Evolutionary conservation across 768 basidiomycete species (phyloP).

Genomic region (Cyclocybe cylindracea): DNA sequence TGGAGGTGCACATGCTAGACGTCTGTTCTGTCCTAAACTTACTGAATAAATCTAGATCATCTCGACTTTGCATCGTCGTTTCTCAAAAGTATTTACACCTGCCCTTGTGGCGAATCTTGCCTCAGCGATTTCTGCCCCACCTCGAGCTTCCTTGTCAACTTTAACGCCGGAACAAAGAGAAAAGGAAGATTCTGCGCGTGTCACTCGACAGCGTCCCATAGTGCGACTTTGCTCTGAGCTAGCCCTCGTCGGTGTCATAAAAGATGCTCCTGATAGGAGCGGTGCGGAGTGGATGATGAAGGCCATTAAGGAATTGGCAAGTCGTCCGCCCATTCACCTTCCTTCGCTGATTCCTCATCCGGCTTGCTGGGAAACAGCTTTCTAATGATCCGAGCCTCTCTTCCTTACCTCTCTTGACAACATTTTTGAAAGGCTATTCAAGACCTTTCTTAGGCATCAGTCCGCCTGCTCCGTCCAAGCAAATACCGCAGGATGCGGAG

Average conservation of each 20-base stretch:
- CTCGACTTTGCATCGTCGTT: constrained; percentile 85
- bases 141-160: constrained; percentile 53
- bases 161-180: constrained; percentile 81
- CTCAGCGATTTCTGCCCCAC: constrained; percentile 57
- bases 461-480: constrained; percentile 54
- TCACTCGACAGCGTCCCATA: constrained; percentile 81
- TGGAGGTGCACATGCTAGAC: constrained; percentile 65
- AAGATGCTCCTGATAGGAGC: constrained; percentile 67
- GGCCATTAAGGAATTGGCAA: constrained; percentile 78
- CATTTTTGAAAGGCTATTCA: constrained; percentile 92
- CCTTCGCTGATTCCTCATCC: constrained; percentile 1
- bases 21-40: neutral
- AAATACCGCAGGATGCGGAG: constrained; percentile 55
- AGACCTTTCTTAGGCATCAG: constrained; percentile 83
- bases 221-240: constrained; percentile 89
- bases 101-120: constrained; percentile 62
- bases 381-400: constrained; percentile 85
- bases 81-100: constrained; percentile 78
- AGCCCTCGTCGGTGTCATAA: constrained; percentile 83
- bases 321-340: constrained; percentile 21
- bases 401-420: constrained; percentile 87
- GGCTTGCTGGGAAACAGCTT: constrained; percentile 48
- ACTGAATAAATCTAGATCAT: constrained; percentile 61
- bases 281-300: constrained; percentile 93
- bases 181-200: constrained; percentile 83